phyloP scores from a whole-genome alignment of 768 basidiomycete species.

The Kwoniella heveanensis region DNA sequence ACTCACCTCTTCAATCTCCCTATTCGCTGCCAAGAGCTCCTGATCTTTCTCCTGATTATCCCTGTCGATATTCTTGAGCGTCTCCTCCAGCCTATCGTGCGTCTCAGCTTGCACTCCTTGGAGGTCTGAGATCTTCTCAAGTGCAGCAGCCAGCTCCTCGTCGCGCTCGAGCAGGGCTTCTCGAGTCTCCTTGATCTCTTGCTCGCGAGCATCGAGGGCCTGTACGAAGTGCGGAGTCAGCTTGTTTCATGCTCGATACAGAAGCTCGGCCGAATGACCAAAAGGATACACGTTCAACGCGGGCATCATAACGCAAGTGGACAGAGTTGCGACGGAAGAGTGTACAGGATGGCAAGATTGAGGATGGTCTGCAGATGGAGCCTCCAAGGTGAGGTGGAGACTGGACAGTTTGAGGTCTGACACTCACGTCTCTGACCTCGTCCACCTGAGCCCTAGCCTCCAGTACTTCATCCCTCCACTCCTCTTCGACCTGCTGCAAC shows the following conservation, averaged over 20 bases:
- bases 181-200: slow-evolving; percentile 38
- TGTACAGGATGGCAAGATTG: too few species aligned
- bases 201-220: slow-evolving; percentile 37
- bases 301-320: too few species aligned
- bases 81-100: slow-evolving; percentile 47
- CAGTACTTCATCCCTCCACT: slow-evolving; percentile 86
- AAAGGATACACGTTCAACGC: too few species aligned
- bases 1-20: slow-evolving; percentile 73
- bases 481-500: slow-evolving; percentile 65
- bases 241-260: background rate
- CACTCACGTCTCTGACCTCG: slow-evolving; percentile 61
- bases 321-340: too few species aligned
- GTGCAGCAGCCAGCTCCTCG: slow-evolving; percentile 72
- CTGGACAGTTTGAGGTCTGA: too few species aligned
- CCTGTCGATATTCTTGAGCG: slow-evolving; percentile 65
- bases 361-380: too few species aligned
- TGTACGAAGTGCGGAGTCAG: slow-evolving; percentile 4
- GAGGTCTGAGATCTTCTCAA: slow-evolving; percentile 72
- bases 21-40: slow-evolving; percentile 71
- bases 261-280: too few species aligned
- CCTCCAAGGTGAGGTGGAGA: too few species aligned
- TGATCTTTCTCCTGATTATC: slow-evolving; percentile 78
- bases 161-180: slow-evolving; percentile 66
- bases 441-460: slow-evolving; percentile 76
- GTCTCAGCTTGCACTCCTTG: slow-evolving; percentile 60